Evolutionary conservation across 805 yeast genomes (phyloP), one percentile per base, ranked within the genome.

Genomic region (Pichia ethanolica): DNA sequence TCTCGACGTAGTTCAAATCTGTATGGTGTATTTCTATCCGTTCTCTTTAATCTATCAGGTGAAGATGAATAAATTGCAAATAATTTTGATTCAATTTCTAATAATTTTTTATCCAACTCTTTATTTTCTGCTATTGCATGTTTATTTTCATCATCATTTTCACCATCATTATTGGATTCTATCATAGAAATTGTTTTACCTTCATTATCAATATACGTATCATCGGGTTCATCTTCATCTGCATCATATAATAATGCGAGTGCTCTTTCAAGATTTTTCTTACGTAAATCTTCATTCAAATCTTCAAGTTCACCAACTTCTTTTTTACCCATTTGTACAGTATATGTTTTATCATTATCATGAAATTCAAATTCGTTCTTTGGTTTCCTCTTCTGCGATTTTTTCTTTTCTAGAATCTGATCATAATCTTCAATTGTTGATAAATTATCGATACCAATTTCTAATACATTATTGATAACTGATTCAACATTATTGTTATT

Each of bases 181-280:
- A 51, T 39, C 3, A 61, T 59, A 7, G 63, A 59, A 0, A 77
- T 71, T 39, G 66, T 20, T 10, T 12, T 33, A 25, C 26, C 57
- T 48, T 75, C 81, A 48, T 74, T 75, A 39, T 80, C 88, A 50
- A 75, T 80, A 59, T 82, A 78, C 0, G 90, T 82, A 56, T 86
- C 95, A 60, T 88, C 96, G 3, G 84, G 81, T 57, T 88, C 96
- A 63, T 87, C 95, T 55, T 88, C 96, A 58, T 87, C 91, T 7
- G 80, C 74, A 41, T 83, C 84, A 56, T 85, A 83, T 53, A 86
- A 67, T 53, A 85, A 62, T 40, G 79, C 68, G 53, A 86, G 64
- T 1, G 90, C 89, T 46, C 59, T 57, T 0, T 74, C 67, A 40
- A 85, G 62, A 0, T 86, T 81, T 54, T 71, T 76, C 58, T 82